A percentile compares a stretch with the other conserved stretches of the same genome.
These are phyloP conservation scores for Colletotrichum filicis DNA, from an alignment of 2,329 filamentous ascomycete genomes.

Conservation along the genomic window DNA sequence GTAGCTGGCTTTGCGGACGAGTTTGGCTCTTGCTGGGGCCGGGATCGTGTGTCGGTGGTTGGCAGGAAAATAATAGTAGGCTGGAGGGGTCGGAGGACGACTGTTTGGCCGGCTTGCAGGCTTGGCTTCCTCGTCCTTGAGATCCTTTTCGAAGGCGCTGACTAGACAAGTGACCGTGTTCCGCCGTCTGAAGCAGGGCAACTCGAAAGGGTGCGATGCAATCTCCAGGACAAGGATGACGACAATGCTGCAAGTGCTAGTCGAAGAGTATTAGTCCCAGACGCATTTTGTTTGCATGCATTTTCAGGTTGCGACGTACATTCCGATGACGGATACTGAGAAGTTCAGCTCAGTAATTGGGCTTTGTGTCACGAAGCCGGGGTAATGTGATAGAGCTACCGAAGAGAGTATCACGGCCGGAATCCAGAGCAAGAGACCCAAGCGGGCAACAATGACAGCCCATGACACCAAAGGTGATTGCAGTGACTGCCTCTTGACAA, in stretches of 20 bases:
- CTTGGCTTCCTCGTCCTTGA: constrained; percentile 28
- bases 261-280: background rate
- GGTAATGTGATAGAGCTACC: constrained; percentile 39
- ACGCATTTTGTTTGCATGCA: background rate
- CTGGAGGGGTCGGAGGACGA: constrained; percentile 19
- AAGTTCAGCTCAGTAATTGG: constrained; percentile 37
- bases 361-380: constrained; percentile 38
- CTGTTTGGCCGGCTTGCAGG: constrained; percentile 13
- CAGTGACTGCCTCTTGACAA: constrained; percentile 38
- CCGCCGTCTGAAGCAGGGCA: constrained; percentile 36
- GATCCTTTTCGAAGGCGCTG: constrained; percentile 28
- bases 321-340: constrained; percentile 40
- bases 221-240: constrained; percentile 38
- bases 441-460: constrained; percentile 42
- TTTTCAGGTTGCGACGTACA: constrained; percentile 33
- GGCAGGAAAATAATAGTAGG: constrained; percentile 30
- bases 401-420: constrained; percentile 39
- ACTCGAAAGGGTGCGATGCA: constrained; percentile 38
- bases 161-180: constrained; percentile 23
- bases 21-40: constrained; percentile 15
- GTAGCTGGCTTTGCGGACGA: constrained; percentile 29
- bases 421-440: constrained; percentile 42
- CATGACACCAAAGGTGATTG: constrained; percentile 46
- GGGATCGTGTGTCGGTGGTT: constrained; percentile 28
- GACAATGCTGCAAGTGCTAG: constrained; percentile 19